A percentile compares a stretch with the other conserved stretches of the same genome.
phyloP scores from a whole-genome alignment of 768 basidiomycete species.

The Podaxis carcinomalis region DNA sequence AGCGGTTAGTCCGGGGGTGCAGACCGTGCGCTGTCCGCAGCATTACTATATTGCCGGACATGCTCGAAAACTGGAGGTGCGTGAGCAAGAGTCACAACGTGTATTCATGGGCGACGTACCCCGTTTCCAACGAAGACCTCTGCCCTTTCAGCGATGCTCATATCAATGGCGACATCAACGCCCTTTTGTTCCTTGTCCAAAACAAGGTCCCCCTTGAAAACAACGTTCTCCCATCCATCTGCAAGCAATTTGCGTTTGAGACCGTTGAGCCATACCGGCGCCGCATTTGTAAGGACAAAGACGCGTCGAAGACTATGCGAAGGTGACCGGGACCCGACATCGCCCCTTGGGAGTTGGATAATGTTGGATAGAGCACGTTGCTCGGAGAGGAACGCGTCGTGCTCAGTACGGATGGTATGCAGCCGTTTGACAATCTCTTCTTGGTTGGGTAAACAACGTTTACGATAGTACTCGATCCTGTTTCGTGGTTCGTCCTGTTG shows the following conservation, averaged over 20 bases:
- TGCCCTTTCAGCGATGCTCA: constrained; percentile 53
- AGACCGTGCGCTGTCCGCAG: constrained; percentile 40
- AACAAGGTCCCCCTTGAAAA: constrained; percentile 27
- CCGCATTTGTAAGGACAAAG: constrained; percentile 49
- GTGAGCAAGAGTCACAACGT: constrained; percentile 6
- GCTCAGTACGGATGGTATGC: constrained; percentile 27
- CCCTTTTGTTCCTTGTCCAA: constrained; percentile 43
- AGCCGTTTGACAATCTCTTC: constrained; percentile 37
- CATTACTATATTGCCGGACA: constrained; percentile 48
- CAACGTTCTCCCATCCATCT: constrained; percentile 52
- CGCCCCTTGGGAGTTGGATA: not conserved
- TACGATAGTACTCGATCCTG: constrained; percentile 27
- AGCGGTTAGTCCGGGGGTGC: constrained; percentile 31
- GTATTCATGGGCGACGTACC: constrained; percentile 29
- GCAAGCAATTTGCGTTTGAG: constrained; percentile 30
- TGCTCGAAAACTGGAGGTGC: constrained; percentile 38
- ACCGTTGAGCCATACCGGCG: constrained; percentile 37
- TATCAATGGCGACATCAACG: constrained; percentile 52
- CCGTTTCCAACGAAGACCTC: constrained; percentile 63
- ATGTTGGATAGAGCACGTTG: not conserved
- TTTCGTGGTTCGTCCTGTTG: constrained; percentile 12
- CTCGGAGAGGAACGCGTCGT: constrained; percentile 13
- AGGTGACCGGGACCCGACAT: not conserved
- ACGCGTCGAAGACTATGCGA: constrained; percentile 23
- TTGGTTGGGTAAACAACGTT: constrained; percentile 40